A percentile compares a stretch with the other conserved stretches of the same genome.
These are phyloP conservation scores for Ophiostoma populinum DNA, from an alignment of 2,329 filamentous ascomycete species.

Conservation along the genomic window DNA sequence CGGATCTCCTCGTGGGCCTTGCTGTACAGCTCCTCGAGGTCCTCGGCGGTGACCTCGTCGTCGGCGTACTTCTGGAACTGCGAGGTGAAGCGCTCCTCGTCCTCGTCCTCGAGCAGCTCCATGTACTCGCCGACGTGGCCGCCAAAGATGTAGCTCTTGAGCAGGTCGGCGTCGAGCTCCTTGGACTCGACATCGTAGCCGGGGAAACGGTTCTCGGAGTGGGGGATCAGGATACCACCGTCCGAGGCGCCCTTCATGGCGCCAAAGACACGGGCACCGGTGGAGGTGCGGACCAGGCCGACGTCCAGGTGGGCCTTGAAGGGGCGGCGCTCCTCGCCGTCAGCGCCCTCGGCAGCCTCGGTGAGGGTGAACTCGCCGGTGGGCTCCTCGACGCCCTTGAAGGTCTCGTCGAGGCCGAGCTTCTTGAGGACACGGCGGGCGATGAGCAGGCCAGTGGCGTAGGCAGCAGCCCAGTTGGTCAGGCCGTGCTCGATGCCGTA, in stretches of 20 bases:
- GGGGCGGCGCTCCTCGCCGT: slow-evolving; percentile 74
- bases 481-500: slow-evolving; percentile 98
- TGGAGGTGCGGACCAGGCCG: slow-evolving; percentile 91
- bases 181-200: slow-evolving; percentile 94
- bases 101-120: slow-evolving; percentile 97
- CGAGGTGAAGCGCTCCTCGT: slow-evolving; percentile 98
- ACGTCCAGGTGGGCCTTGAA: slow-evolving; percentile 99
- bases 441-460: slow-evolving; percentile 89
- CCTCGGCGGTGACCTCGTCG: slow-evolving; percentile 89
- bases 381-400: slow-evolving; percentile 89
- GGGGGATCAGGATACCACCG: slow-evolving; percentile 88
- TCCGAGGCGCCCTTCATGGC: slow-evolving; percentile 99
- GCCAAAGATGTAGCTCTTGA: slow-evolving; percentile 98
- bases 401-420: slow-evolving; percentile 85
- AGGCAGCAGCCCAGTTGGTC: slow-evolving; percentile 98
- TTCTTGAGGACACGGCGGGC: slow-evolving; percentile 95
- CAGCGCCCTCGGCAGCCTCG: slow-evolving; percentile 79
- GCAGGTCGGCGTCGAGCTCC: slow-evolving; percentile 92
- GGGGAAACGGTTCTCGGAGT: slow-evolving; percentile 99
- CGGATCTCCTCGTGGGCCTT: slow-evolving; percentile 95
- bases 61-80: slow-evolving; percentile 98
- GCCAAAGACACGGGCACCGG: slow-evolving; percentile 95
- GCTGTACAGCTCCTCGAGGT: slow-evolving; percentile 87
- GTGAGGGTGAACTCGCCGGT: slow-evolving; percentile 93
- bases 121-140: slow-evolving; percentile 99